Percentiles rank a stretch among this genome's conserved stretches.
Evolutionary conservation across 768 basidiomycete species (phyloP).

Genomic region (Trametes punicea): DNA sequence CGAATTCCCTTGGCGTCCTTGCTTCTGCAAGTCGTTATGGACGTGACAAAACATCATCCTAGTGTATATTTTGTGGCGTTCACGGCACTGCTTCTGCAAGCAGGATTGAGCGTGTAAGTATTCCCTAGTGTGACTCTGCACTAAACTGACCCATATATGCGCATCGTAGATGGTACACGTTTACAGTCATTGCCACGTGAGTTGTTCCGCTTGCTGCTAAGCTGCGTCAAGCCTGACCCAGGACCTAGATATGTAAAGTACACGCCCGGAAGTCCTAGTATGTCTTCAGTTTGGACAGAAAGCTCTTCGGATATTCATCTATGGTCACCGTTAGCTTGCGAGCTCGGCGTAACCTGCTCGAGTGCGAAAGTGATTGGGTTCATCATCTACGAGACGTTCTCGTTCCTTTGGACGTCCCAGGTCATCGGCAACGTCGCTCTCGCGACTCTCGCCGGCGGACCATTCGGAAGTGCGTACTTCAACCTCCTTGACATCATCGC

Average conservation of each 20-base stretch:
- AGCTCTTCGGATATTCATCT: background rate
- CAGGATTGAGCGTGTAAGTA: slow-evolving; percentile 63
- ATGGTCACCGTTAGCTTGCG: slow-evolving; percentile 40
- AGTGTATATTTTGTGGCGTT: slow-evolving; percentile 80
- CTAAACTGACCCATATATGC: slow-evolving; percentile 5
- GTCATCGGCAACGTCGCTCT: slow-evolving; percentile 77
- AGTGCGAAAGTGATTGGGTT: slow-evolving; percentile 74
- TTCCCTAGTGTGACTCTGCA: background rate
- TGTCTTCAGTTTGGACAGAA: slow-evolving; percentile 21
- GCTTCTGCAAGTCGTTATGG: slow-evolving; percentile 79
- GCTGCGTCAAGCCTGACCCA: background rate
- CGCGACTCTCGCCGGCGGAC: slow-evolving; percentile 77
- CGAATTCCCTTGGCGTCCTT: slow-evolving; percentile 79
- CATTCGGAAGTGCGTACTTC: slow-evolving; percentile 48
- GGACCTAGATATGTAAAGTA: slow-evolving; percentile 53
- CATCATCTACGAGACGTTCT: slow-evolving; percentile 74
- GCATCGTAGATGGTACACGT: slow-evolving; percentile 63
- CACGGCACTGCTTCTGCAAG: slow-evolving; percentile 64
- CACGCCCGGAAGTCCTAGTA: slow-evolving; percentile 74
- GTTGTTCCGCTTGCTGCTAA: slow-evolving; percentile 2
- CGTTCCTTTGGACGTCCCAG: slow-evolving; percentile 85
- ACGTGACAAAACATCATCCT: slow-evolving; percentile 78
- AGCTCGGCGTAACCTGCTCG: slow-evolving; percentile 53
- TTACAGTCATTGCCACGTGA: slow-evolving; percentile 73
- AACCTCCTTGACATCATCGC: background rate